Percentiles rank a stretch among this genome's conserved stretches.
Evolutionary conservation across 257 asterid species (phyloP).

Genomic region (Verbena officinalis): DNA sequence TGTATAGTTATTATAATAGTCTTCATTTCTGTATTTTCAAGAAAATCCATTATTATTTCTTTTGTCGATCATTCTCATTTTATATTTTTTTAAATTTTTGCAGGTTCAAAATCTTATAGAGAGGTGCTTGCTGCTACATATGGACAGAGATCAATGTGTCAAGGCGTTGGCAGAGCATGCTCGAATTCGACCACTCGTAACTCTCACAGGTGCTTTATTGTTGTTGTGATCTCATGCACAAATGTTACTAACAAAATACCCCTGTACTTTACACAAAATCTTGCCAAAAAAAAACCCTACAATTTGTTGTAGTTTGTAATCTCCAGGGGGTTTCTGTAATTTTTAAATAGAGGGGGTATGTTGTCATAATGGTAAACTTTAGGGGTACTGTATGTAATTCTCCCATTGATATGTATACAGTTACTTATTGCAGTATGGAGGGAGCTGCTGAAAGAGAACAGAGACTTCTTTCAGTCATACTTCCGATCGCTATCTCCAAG

Average conservation of each 20-base stretch:
- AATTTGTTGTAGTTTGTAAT: too few species aligned
- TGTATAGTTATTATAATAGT: neutral
- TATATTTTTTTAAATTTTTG: neutral
- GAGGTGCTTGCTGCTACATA: slow-evolving; percentile 65
- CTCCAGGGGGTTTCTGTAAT: too few species aligned
- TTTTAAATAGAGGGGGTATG: too few species aligned
- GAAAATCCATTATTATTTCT: neutral
- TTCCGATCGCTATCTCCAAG: slow-evolving; percentile 46
- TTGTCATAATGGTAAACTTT: too few species aligned
- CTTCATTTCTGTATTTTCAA: neutral
- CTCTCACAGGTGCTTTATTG: slow-evolving; percentile 45
- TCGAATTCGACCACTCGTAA: slow-evolving; percentile 52
- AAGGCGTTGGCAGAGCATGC: slow-evolving; percentile 62
- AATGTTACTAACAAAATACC: neutral
- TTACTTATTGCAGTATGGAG: slow-evolving; percentile 60
- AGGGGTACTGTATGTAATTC: too few species aligned
- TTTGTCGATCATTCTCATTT: neutral
- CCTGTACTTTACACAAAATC: too few species aligned
- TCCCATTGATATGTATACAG: neutral
- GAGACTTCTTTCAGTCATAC: slow-evolving; percentile 66
- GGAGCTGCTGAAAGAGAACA: slow-evolving; percentile 72
- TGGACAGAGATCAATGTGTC: slow-evolving; percentile 69
- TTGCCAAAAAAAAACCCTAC: too few species aligned
- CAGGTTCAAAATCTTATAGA: slow-evolving; percentile 71
- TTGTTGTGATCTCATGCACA: neutral